phyloP scores from a whole-genome alignment of 2,329 filamentous ascomycete genomes.

The Sarocladiaceae sp. region DNA sequence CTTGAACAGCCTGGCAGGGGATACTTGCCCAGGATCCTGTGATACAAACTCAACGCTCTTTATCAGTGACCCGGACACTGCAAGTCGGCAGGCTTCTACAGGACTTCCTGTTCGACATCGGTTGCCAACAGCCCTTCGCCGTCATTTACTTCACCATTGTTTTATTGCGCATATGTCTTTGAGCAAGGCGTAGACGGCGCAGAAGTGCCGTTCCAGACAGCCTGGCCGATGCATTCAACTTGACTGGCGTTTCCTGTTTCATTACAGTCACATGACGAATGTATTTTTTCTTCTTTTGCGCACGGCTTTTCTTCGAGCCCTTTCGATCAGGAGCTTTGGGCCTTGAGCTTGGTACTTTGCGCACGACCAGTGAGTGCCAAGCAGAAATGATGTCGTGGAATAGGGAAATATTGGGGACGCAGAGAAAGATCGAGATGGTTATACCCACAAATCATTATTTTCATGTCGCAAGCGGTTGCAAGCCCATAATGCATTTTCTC shows the following conservation, averaged over 20 bases:
- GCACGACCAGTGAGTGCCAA: too few relatives aligned
- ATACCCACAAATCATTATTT: not conserved
- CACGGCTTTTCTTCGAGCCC: too few relatives aligned
- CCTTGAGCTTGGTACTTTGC: too few relatives aligned
- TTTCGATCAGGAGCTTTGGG: too few relatives aligned
- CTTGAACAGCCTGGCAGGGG: slow-evolving; percentile 17
- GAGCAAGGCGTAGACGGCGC: not conserved
- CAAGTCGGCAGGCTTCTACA: too few relatives aligned
- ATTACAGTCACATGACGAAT: too few relatives aligned
- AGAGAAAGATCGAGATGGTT: not conserved
- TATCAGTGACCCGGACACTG: not conserved
- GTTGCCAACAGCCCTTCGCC: not conserved
- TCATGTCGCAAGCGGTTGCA: not conserved
- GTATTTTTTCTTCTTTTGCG: too few relatives aligned
- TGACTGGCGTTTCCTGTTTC: too few relatives aligned
- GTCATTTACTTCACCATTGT: not conserved
- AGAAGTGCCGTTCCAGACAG: not conserved
- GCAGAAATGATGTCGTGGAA: not conserved
- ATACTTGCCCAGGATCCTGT: not conserved
- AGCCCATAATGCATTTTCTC: not conserved
- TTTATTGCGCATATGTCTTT: not conserved
- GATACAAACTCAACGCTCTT: not conserved
- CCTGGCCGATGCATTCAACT: too few relatives aligned
- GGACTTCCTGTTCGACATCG: too few relatives aligned
- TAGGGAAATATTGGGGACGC: not conserved